These are phyloP conservation scores for Verbena officinalis DNA, from an alignment of 257 asterid species.

Conservation along the genomic window DNA sequence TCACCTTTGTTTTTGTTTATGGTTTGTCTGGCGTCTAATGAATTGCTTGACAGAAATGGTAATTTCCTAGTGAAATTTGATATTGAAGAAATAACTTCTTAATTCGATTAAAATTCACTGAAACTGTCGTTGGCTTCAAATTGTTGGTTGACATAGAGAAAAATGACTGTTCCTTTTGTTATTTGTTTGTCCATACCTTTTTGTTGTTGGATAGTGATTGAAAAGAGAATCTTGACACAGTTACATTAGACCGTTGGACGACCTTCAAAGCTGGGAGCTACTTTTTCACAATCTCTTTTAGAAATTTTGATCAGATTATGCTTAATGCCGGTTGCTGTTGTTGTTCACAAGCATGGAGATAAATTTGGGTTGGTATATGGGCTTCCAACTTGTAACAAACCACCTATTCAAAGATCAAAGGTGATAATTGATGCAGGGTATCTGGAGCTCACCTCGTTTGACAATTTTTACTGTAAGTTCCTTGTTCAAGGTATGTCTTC, in stretches of 20 bases:
- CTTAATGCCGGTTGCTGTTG: too few species aligned
- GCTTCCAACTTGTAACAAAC: too few species aligned
- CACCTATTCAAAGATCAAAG: too few species aligned
- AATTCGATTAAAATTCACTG: background rate
- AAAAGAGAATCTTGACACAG: background rate
- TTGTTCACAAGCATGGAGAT: too few species aligned
- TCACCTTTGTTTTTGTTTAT: background rate
- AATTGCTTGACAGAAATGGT: background rate
- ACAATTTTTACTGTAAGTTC: background rate
- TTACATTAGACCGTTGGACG: background rate
- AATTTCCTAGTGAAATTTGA: background rate
- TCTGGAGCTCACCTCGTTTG: too few species aligned
- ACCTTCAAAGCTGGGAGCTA: too few species aligned
- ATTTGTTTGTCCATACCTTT: background rate
- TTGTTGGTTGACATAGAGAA: background rate
- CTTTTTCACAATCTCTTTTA: too few species aligned
- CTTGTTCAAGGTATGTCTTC: background rate
- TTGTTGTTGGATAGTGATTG: background rate
- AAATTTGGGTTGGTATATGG: too few species aligned
- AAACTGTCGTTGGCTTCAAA: background rate
- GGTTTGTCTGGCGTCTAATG: background rate
- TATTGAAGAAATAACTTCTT: background rate
- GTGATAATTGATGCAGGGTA: too few species aligned
- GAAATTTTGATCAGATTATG: too few species aligned
- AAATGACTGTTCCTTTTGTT: background rate